Evolutionary conservation across 192 early-diverging fungal genomes (phyloP), one percentile per base, ranked within the genome.

Genomic region (Podila epigama): DNA sequence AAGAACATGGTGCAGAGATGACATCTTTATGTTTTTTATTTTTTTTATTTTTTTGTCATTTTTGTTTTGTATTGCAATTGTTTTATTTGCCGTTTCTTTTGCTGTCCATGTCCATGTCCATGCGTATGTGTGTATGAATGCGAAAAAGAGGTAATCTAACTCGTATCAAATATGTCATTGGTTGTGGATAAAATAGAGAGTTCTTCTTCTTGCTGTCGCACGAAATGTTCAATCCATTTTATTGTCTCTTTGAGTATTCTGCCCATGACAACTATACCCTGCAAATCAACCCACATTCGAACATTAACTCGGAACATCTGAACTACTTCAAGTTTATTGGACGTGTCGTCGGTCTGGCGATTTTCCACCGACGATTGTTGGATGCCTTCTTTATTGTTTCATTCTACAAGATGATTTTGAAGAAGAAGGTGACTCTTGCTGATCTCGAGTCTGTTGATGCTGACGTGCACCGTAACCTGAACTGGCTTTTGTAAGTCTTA

Each of bases 321-420:
- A 95, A 95, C 81, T 97, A 97, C 84, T 98, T 97, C 83, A 92
- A 92, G 79, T 98, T 98, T 67, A 98, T 98, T 72, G 97, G 97
- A 5, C 94, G 97, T 60, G 91, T 95, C 12, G 92, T 97, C 63
- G 97, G 97, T 13, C 84, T 98, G 70, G 92, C 95, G 12, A 94
- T 98, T 36, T 97, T 97, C 90, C 97, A 98, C 83, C 94, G 96
- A 60, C 90, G 95, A 34, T 95, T 96, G 84, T 85, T 98, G 62
- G 97, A 97, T 65, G 93, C 95, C 3, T 98, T 96, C 85, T 98
- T 97, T 67, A 92, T 96, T 50, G 92, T 91, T 12, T 92, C 94
- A 31, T 96, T 98, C 79, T 98, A 98, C 82, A 98, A 97, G 86
- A 92, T 94, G 88, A 92, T 97, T 52, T 65, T 98, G 48, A 89